Evolutionary conservation across 2,329 filamentous ascomycete genomes (phyloP), one percentile per base, ranked within the genome.

Genomic region (Fusarium sp.): DNA sequence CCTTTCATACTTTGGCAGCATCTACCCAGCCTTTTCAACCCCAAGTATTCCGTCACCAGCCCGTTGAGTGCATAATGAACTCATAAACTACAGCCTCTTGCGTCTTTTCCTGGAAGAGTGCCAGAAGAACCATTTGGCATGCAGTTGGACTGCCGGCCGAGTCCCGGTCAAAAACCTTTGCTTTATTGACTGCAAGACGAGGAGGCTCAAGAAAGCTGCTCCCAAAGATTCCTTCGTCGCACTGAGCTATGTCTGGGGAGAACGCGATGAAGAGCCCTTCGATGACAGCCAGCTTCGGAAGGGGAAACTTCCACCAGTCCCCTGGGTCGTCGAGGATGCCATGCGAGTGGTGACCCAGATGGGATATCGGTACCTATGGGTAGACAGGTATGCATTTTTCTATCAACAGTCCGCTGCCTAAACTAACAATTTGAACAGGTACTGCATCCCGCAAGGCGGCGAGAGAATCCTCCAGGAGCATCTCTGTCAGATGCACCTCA

Each of bases 241-340:
- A 3, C 57, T 69, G 20, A 69, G 67, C 22, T 69, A 65, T 57
- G 62, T 65, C 13, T 62, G 45, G 62, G 67, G 56, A 31, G 27
- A 65, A 14, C 48, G 35, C 2, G 56, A 64, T 10, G 16, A 33
- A 24, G 35, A 41, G 13, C 22, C 6, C 22, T 35, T 8, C 4
- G 3, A 22, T 9, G n/a, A 57, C 18, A 24, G 7, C 9, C 13
- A 37, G 5, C 4, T 48, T 6, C 3, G 18, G 11, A 54, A 18
- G 11, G 35, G 24, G 9, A 41, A 65, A 7, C 18, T 68, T 5
- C 33, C 39, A 11, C 14, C 39, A 24, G 45, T 43, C 1, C 60
- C 60, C 10, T 16, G n/a, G 7, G 65, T 65, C 10, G 35, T 69
- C 1, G 45, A 65, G 18, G 56, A 65, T 61, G 56, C 62, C 1